These are phyloP conservation scores for Neodidymelliopsis sp. DNA, from an alignment of 2,329 filamentous ascomycete species.

Conservation along the genomic window DNA sequence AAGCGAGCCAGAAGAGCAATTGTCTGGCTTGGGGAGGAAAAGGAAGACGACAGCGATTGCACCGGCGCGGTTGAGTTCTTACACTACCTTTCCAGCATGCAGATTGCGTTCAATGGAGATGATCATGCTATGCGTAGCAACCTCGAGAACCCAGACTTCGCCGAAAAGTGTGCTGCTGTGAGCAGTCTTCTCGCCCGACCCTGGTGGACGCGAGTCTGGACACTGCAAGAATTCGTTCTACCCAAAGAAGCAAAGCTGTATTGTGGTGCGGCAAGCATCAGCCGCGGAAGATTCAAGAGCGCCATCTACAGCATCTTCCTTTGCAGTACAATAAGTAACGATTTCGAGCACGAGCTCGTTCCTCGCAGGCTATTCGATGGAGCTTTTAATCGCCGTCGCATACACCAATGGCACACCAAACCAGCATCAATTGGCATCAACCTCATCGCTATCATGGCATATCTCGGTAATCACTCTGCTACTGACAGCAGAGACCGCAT, in stretches of 20 bases:
- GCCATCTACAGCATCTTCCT: constrained; percentile 43
- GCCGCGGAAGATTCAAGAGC: constrained; percentile 35
- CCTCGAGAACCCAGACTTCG: constrained; percentile 27
- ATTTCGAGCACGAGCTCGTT: constrained; percentile 35
- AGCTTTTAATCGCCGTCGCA: constrained; percentile 39
- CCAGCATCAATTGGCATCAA: constrained; percentile 26
- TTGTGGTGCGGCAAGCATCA: constrained; percentile 33
- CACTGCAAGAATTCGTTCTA: constrained; percentile 42
- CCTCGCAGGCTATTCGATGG: constrained; percentile 36
- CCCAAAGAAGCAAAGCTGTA: constrained; percentile 37
- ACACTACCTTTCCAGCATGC: constrained; percentile 28
- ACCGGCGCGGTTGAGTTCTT: constrained; percentile 36
- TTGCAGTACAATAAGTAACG: constrained; percentile 29
- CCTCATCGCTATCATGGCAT: constrained; percentile 39
- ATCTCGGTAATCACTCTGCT: constrained; percentile 38
- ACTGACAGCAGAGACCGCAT: constrained; percentile 40
- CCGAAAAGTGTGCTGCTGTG: constrained; percentile 29
- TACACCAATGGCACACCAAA: constrained; percentile 37
- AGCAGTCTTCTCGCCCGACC: constrained; percentile 33
- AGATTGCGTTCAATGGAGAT: constrained; percentile 27
- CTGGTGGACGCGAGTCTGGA: constrained; percentile 41
- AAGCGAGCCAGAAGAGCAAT: constrained; percentile 28
- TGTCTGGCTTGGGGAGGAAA: constrained; percentile 49
- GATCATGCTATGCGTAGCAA: constrained; percentile 26
- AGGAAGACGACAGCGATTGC: constrained; percentile 49